Conservation (phyloP, 2,329 filamentous ascomycete genomes). For the Microdochium paspali region DNA sequence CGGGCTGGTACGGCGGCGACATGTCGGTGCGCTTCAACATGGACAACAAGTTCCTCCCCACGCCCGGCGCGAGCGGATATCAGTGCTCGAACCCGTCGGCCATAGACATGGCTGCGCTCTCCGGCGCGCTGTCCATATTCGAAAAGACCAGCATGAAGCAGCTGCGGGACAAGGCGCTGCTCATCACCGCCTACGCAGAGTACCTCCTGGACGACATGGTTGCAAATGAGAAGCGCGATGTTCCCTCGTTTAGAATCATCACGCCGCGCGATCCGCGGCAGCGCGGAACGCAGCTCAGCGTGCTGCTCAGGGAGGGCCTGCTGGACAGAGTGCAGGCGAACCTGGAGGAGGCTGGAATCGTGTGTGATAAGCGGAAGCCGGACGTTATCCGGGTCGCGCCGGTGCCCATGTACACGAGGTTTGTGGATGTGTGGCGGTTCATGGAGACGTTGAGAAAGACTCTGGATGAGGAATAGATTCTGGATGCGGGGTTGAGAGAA, state of each 20-base stretch:
- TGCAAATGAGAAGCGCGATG: constrained; percentile 11
- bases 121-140: constrained; percentile 67
- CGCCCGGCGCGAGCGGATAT: constrained; percentile 69
- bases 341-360: constrained; percentile 59
- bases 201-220: constrained; percentile 44
- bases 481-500: background rate
- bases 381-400: constrained; percentile 80
- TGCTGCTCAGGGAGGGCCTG: constrained; percentile 58
- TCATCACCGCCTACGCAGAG: constrained; percentile 70
- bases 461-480: background rate
- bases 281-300: constrained; percentile 70
- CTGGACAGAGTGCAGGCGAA: constrained; percentile 57
- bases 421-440: constrained; percentile 55
- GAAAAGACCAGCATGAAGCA: constrained; percentile 58
- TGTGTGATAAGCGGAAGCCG: constrained; percentile 77
- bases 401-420: constrained; percentile 75
- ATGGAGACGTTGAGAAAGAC: constrained; percentile 20
- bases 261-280: constrained; percentile 60
- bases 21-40: constrained; percentile 71
- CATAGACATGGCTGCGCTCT: constrained; percentile 66
- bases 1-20: constrained; percentile 83
- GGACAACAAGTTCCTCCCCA: constrained; percentile 71
- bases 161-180: constrained; percentile 61
- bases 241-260: constrained; percentile 47
- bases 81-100: constrained; percentile 80